Evolutionary conservation across 73 alveolate genomes (phyloP), one percentile per base, ranked within the genome.

Genomic region (Paramecium sexaurelia): DNA sequence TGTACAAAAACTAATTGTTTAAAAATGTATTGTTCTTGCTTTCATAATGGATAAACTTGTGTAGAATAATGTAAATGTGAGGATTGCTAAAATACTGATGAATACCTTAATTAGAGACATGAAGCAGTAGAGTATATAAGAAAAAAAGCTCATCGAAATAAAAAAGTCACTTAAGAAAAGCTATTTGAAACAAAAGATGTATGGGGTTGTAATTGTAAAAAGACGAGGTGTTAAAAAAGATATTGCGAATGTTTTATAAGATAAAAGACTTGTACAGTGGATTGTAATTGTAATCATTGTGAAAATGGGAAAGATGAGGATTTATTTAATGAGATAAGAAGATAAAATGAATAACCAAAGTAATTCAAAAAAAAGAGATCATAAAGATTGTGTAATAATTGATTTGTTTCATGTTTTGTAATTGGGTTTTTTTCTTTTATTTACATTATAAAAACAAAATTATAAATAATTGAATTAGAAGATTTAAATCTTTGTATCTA

Each of bases 231-330:
- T 45, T 13, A 39, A 13, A 78, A 78, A 33, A n/a, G 75, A 41
- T 78, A 78, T 45, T 78, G 90, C 27, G 90, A 78, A 22, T 78
- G 90, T 40, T 78, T 19, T 78, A 78, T 78, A 0, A 39, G 90
- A 39, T 11, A 33, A 20, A 20, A 78, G 27, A 40, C 41, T 8
- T 78, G 90, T 78, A 78, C 75, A 6, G 90, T 78, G 6, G 90
- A 78, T 20, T 78, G 90, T 22, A 78, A 78, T 78, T 78, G 75
- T 13, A 45, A 78, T 78, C 75, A 78, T 39, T 78, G 90, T 43
- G 90, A 78, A 43, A 78, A 78, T 78, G 90, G 90, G 36, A 78
- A 78, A 55, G 90, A 78, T 78, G 90, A 78, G 29, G 90, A 78
- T 43, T 33, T 78, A 22, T 78, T 37, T 78, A 78, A 78, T 41